A percentile compares a stretch with the other conserved stretches of the same genome.
Conservation (phyloP, 306 rosid genomes). For the Corylus avellana region DNA sequence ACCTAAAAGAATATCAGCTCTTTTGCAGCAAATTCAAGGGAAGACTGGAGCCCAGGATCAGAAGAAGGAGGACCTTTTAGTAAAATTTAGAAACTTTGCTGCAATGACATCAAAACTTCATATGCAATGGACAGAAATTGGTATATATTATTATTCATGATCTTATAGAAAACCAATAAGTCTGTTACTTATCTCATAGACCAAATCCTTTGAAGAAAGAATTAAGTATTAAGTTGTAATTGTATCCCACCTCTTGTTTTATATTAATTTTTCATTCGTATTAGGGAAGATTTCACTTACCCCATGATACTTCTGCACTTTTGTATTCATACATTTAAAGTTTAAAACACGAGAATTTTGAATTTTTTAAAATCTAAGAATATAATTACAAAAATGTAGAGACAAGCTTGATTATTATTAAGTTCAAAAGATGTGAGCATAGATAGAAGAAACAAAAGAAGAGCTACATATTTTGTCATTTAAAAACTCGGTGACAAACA, state of each 20-base stretch:
- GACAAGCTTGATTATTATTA: background rate
- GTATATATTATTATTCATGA: background rate
- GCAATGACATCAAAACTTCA: background rate
- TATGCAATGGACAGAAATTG: background rate
- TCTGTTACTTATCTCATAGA: background rate
- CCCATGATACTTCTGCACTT: too few relatives aligned
- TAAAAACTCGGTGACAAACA: background rate
- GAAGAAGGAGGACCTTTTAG: background rate
- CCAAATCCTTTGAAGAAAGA: background rate
- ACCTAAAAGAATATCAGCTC: background rate
- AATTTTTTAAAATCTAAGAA: too few relatives aligned
- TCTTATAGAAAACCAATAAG: background rate
- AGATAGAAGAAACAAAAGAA: background rate
- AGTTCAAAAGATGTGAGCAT: background rate
- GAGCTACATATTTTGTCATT: background rate
- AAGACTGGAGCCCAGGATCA: background rate
- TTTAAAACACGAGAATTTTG: too few relatives aligned
- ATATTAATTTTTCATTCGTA: background rate
- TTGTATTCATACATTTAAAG: too few relatives aligned
- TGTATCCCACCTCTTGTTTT: background rate
- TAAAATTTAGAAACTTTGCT: background rate
- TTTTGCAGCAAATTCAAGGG: background rate
- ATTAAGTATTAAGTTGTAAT: background rate
- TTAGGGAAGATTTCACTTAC: too few relatives aligned
- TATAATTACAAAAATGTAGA: too few relatives aligned